These are phyloP conservation scores for Leptodermis oblonga DNA, from an alignment of 257 asterid genomes.

Conservation along the genomic window DNA sequence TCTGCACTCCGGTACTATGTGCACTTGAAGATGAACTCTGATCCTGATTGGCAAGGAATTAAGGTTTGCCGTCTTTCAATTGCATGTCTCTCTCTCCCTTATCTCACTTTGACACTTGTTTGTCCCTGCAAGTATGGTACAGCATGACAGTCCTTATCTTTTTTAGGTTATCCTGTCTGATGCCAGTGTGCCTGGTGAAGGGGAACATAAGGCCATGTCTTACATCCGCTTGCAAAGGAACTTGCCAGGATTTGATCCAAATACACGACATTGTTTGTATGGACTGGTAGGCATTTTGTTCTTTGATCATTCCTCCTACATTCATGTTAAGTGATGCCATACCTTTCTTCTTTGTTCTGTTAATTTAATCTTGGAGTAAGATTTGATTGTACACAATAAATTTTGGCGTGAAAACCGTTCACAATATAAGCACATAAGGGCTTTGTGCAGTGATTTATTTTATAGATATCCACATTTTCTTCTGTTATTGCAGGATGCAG, in stretches of 20 bases:
- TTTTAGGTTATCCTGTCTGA: conserved; percentile 68
- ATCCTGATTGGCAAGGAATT: conserved; percentile 58
- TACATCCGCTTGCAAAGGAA: conserved; percentile 74
- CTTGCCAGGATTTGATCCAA: conserved; percentile 70
- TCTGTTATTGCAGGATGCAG: conserved; percentile 50
- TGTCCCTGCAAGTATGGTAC: neutral
- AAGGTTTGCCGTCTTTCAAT: conserved; percentile 34
- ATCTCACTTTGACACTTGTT: neutral
- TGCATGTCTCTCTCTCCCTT: neutral
- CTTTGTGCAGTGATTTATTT: neutral
- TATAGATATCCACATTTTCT: neutral
- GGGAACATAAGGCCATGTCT: conserved; percentile 72
- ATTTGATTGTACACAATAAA: neutral
- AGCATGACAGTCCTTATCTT: conserved; percentile 7
- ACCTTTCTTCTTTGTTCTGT: too few relatives aligned
- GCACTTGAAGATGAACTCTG: conserved; percentile 40
- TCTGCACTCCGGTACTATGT: conserved; percentile 50
- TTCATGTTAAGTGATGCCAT: neutral
- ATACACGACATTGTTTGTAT: conserved; percentile 67
- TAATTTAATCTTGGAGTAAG: neutral
- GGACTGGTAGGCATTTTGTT: conserved; percentile 49
- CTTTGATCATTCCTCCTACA: neutral
- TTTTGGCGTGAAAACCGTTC: neutral
- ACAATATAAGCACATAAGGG: neutral
- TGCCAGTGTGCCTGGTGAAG: conserved; percentile 82